Evolutionary conservation across 1,284 basidiomycete genomes (phyloP).

Genomic region (Ceratobasidium sp.): DNA sequence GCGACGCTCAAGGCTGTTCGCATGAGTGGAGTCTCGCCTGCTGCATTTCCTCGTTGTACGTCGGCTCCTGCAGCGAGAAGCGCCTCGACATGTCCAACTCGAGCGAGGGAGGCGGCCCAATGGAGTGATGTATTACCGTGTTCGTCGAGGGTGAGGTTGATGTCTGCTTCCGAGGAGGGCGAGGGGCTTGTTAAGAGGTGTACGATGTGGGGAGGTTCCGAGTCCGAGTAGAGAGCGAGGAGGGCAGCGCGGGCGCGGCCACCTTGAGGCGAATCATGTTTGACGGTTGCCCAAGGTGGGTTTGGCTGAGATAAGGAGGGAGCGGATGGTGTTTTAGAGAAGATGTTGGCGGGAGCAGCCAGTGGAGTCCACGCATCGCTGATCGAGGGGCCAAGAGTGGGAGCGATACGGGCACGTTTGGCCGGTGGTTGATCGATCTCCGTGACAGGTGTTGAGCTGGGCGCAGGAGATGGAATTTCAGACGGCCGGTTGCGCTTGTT

Average conservation of each 20-base stretch:
- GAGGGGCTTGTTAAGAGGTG: slow-evolving; percentile 58
- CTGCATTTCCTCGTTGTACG: slow-evolving; percentile 88
- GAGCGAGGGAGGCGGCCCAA: slow-evolving; percentile 88
- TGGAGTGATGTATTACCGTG: slow-evolving; percentile 96
- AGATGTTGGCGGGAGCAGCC: slow-evolving; percentile 36
- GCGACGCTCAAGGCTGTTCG: slow-evolving; percentile 92
- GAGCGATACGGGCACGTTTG: slow-evolving; percentile 51
- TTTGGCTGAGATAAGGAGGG: not conserved
- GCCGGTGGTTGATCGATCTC: slow-evolving; percentile 21
- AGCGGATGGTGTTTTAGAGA: slow-evolving; percentile 29
- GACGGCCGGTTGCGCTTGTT: slow-evolving; percentile 43
- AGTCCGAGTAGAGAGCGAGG: slow-evolving; percentile 20
- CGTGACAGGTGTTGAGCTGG: slow-evolving; percentile 6
- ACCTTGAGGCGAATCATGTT: slow-evolving; percentile 35
- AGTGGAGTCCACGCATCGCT: slow-evolving; percentile 62
- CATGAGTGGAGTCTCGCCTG: slow-evolving; percentile 94
- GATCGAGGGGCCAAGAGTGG: slow-evolving; percentile 62
- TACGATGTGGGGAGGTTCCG: slow-evolving; percentile 26
- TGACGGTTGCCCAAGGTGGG: slow-evolving; percentile 25
- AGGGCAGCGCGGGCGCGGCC: slow-evolving; percentile 46
- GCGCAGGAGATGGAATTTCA: slow-evolving; percentile 43
- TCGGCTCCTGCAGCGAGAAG: slow-evolving; percentile 83
- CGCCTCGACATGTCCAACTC: slow-evolving; percentile 71
- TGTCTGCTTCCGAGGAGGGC: slow-evolving; percentile 70
- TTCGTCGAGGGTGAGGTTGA: slow-evolving; percentile 80